Evolutionary conservation across 345 rosid genomes (phyloP).

Genomic region (Bruguiera sexangula): DNA sequence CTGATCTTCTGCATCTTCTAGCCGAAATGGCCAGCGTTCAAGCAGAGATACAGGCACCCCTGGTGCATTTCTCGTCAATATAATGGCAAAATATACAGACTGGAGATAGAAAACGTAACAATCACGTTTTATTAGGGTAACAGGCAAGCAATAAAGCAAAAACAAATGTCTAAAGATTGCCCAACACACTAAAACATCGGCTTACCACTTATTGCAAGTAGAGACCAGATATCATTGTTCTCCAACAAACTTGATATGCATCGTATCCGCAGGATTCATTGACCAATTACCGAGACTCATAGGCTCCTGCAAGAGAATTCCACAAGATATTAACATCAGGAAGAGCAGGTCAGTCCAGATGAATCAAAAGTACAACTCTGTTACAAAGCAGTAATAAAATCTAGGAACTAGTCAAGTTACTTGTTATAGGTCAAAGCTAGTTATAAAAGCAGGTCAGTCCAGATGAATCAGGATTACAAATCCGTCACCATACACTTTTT

Average conservation of each 20-base stretch:
- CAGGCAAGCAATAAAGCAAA: constrained; percentile 26
- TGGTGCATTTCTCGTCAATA: constrained; percentile 87
- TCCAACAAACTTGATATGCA: constrained; percentile 15
- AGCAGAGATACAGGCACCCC: constrained; percentile 89
- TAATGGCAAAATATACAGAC: constrained; percentile 6
- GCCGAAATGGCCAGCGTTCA: constrained; percentile 26
- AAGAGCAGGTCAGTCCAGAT: background rate
- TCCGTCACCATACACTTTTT: background rate
- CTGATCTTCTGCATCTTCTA: constrained; percentile 42
- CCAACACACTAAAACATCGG: constrained; percentile 35
- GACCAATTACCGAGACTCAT: constrained; percentile 3
- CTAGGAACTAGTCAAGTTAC: background rate
- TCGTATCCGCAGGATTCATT: background rate
- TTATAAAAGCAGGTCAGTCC: background rate
- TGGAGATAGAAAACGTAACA: constrained; percentile 1
- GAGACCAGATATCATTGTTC: constrained; percentile 19
- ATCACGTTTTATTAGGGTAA: constrained; percentile 36
- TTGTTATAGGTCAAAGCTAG: too few species aligned
- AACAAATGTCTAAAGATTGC: constrained; percentile 29
- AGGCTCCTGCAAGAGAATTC: constrained; percentile 25
- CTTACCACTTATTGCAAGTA: constrained; percentile 55
- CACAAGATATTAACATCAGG: background rate
- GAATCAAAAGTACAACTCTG: background rate
- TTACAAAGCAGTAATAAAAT: background rate
- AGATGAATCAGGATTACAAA: background rate